Base-by-base conservation (phyloP, 306 rosid genomes). In the Cucurbita moschata region DNA sequence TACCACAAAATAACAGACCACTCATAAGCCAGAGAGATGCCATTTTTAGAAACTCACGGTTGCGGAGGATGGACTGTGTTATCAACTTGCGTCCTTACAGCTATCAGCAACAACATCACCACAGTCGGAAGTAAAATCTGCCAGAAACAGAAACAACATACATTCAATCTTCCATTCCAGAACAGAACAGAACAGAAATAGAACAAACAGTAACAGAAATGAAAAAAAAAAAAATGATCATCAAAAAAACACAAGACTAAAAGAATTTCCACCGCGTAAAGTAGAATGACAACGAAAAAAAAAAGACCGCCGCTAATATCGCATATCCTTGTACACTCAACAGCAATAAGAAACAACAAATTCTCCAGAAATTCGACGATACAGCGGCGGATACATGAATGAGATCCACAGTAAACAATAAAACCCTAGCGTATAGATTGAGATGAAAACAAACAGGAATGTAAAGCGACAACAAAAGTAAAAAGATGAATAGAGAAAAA, bases 111-210 rank as follows among this genome's bases (percentile, higher is more conserved):
- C 85, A 90, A 51, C 89, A 93, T 81, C 75, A 93, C 97, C 63
- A 89, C 65, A 30, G 97, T 82, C n/a, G 98, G 98, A 63, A 93
- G 98, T 77, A 93, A 90, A 82, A 93, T 86, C 98, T 93, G 88
- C 70, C 80, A 75, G n/a, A 73, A 62, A 85, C 59, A 69, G 35
- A 13, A 82, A 26, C 5, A 40, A 75, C n/a, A 72, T 10, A 46
- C 46, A n/a, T 56, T 53, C 30, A 35, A 54, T 54, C 56, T 39
- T 55, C 39, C 43, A 55, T 72, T 54, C 39, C 46, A n/a, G 2
- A 35, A 35, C 59, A 13, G 15, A 10, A 69, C 39, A 16, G 1
- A 38, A 30, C 40, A 30, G 1, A 62, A 73, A 73, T 42, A 21
- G 19, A 59, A 64, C 67, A 57, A n/a, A n/a, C 59, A 62, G 77